Conservation (phyloP, 2,329 filamentous ascomycete genomes). For the Ilyonectria robusta region DNA sequence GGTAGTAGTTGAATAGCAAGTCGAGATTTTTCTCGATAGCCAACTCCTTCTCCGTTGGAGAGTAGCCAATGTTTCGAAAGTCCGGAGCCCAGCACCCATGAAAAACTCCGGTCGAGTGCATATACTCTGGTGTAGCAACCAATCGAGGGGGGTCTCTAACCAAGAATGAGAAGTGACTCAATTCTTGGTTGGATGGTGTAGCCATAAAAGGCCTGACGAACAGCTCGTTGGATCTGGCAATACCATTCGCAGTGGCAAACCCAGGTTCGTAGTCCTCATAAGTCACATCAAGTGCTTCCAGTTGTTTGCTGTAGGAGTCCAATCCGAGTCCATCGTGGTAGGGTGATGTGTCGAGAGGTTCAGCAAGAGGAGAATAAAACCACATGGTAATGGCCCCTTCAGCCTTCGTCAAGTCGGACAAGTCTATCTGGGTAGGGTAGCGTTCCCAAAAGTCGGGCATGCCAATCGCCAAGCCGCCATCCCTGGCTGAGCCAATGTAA, state of each 20-base stretch:
- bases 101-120: conserved; percentile 48
- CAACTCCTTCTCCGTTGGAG: conserved; percentile 46
- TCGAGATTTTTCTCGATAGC: conserved; percentile 67
- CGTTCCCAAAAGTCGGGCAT: conserved; percentile 74
- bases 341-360: conserved; percentile 68
- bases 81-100: conserved; percentile 36
- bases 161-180: conserved; percentile 51
- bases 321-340: conserved; percentile 71
- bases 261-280: conserved; percentile 73
- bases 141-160: conserved; percentile 65
- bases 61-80: neutral
- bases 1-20: conserved; percentile 69
- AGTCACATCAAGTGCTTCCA: conserved; percentile 72
- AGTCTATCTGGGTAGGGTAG: conserved; percentile 70
- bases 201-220: conserved; percentile 58
- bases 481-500: conserved; percentile 69
- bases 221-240: conserved; percentile 70
- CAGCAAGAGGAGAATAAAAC: conserved; percentile 70
- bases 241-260: conserved; percentile 69
- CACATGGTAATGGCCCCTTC: conserved; percentile 68
- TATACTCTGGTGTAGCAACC: conserved; percentile 61
- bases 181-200: conserved; percentile 65
- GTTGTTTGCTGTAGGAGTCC: conserved; percentile 69
- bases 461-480: conserved; percentile 71
- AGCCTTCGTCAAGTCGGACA: conserved; percentile 64